phyloP scores from a whole-genome alignment of 2,329 filamentous ascomycete species.

The Pestalotiopsis sp. region DNA sequence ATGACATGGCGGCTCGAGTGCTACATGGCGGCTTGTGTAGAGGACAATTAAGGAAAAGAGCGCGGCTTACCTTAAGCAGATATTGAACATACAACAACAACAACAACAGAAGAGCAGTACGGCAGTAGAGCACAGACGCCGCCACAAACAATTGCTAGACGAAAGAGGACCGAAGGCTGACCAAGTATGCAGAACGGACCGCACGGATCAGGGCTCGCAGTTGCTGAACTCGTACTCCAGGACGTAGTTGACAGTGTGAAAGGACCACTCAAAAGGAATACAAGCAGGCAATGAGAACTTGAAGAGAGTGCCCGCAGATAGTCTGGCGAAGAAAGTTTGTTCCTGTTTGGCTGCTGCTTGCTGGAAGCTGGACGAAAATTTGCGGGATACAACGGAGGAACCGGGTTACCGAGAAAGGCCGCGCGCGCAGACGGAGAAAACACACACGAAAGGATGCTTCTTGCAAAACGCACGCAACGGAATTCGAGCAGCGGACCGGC shows the following conservation, averaged over 20 bases:
- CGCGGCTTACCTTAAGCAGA: slow-evolving; percentile 14
- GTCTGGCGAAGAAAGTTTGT: slow-evolving; percentile 15
- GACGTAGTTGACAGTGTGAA: slow-evolving; percentile 19
- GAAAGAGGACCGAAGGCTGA: slow-evolving; percentile 11
- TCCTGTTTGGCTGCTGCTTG: neutral
- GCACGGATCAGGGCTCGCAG: neutral
- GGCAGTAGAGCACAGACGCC: slow-evolving; percentile 15
- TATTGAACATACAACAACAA: slow-evolving; percentile 12
- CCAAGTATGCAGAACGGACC: neutral
- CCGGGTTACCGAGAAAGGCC: slow-evolving; percentile 31
- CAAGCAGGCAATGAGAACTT: slow-evolving; percentile 14
- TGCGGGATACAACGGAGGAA: slow-evolving; percentile 28
- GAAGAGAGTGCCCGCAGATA: neutral
- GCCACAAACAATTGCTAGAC: slow-evolving; percentile 15
- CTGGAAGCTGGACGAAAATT: slow-evolving; percentile 11
- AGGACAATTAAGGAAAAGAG: slow-evolving; percentile 4
- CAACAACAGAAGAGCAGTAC: neutral
- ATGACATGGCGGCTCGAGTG: slow-evolving; percentile 4
- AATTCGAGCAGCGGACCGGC: slow-evolving; percentile 33
- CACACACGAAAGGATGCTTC: slow-evolving; percentile 36
- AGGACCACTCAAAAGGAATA: slow-evolving; percentile 17
- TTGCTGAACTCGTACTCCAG: slow-evolving; percentile 24
- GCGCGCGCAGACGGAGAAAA: slow-evolving; percentile 34
- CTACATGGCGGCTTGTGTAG: neutral
- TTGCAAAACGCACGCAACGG: slow-evolving; percentile 37